Percentiles rank a stretch among this genome's conserved stretches.
Evolutionary conservation across 257 asterid genomes (phyloP).

Genomic region (Nicotiana benthamiana): DNA sequence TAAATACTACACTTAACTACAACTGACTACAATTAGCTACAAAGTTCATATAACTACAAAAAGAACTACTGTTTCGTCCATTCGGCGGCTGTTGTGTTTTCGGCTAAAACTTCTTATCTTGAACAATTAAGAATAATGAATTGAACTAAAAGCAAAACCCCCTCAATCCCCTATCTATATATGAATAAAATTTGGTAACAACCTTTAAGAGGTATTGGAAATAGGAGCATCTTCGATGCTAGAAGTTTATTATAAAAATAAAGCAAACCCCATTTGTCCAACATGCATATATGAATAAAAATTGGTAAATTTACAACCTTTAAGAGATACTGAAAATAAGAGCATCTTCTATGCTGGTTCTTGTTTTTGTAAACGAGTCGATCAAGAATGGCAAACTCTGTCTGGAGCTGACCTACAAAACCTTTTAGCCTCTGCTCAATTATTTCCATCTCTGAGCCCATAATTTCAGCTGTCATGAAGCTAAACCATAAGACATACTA

Average conservation of each 20-base stretch:
- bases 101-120: too few species aligned
- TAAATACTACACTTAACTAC: too few species aligned
- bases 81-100: too few species aligned
- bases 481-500: neutral
- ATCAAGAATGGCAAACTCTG: constrained; percentile 68
- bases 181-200: neutral
- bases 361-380: constrained; percentile 82
- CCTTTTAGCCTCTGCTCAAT: constrained; percentile 63
- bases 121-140: too few species aligned
- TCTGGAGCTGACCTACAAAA: constrained; percentile 50
- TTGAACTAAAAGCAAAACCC: neutral
- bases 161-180: neutral
- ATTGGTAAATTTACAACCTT: constrained; percentile 31
- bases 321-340: constrained; percentile 69
- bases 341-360: constrained; percentile 78
- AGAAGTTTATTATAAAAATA: constrained; percentile 72
- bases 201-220: constrained; percentile 73
- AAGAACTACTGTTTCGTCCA: too few species aligned
- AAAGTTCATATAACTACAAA: too few species aligned
- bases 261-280: constrained; percentile 31
- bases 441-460: constrained; percentile 48
- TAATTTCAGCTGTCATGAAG: constrained; percentile 1
- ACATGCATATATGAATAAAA: neutral
- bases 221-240: constrained; percentile 62
- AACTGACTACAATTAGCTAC: too few species aligned